Evolutionary conservation across 495 filamentous ascomycete species (phyloP).

Genomic region (Copromyces sp.): DNA sequence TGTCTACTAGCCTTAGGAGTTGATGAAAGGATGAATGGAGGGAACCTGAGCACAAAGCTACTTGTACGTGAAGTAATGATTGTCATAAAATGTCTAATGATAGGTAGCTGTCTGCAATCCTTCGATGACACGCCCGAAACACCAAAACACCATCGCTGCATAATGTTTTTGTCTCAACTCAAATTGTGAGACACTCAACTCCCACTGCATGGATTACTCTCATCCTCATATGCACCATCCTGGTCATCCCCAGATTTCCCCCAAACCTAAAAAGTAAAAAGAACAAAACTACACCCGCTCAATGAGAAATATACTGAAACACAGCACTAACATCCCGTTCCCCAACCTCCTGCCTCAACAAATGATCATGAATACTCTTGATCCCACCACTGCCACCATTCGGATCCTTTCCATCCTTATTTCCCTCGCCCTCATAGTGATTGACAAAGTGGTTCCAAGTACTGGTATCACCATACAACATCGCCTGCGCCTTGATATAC

Average conservation of each 20-base stretch:
- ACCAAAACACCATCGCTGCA: not conserved
- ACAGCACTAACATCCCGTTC: conserved; percentile 81
- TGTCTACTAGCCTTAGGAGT: not conserved
- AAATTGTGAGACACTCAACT: not conserved
- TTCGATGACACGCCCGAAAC: not conserved
- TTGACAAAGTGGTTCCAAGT: conserved; percentile 98
- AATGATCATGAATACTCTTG: conserved; percentile 75
- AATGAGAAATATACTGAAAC: conserved; percentile 97
- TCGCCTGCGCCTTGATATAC: conserved; percentile 76
- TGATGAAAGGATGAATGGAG: not conserved
- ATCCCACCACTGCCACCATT: conserved; percentile 32
- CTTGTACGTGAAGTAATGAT: not conserved
- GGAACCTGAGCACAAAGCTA: not conserved
- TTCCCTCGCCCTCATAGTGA: conserved; percentile 17
- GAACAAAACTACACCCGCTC: not conserved
- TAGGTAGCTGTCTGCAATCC: not conserved
- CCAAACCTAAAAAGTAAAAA: not conserved
- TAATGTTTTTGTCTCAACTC: not conserved
- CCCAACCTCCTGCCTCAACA: conserved; percentile 76
- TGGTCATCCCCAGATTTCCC: not conserved
- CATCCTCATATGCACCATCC: not conserved
- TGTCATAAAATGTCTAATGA: not conserved
- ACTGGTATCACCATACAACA: conserved; percentile 96
- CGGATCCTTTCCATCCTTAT: not conserved
- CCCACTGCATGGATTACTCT: not conserved